These are phyloP conservation scores for Capronia americana DNA, from an alignment of 2,329 filamentous ascomycete genomes.

Conservation along the genomic window DNA sequence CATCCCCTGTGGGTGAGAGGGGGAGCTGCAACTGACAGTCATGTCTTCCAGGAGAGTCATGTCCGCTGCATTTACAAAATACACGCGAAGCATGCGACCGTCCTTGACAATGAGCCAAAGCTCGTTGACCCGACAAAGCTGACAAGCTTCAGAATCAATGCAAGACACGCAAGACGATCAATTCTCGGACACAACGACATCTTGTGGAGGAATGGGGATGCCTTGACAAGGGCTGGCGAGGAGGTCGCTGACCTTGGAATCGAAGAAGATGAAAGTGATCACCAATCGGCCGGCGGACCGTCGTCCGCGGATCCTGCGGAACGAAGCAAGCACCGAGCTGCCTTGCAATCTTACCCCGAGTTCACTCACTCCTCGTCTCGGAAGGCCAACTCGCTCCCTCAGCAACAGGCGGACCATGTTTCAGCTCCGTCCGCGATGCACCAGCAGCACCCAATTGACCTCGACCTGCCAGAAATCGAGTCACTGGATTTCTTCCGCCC, in stretches of 20 bases:
- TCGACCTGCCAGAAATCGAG: neutral
- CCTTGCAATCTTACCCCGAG: neutral
- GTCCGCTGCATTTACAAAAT: slow-evolving; percentile 24
- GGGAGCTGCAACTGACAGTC: neutral
- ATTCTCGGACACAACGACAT: slow-evolving; percentile 24
- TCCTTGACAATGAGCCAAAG: slow-evolving; percentile 24
- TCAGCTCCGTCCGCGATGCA: too few relatives aligned
- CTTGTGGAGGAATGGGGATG: slow-evolving; percentile 18
- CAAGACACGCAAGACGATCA: slow-evolving; percentile 17
- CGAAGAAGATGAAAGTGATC: slow-evolving; percentile 4
- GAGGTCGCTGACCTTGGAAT: slow-evolving; percentile 9
- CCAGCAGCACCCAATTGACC: neutral
- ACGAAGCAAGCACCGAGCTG: neutral
- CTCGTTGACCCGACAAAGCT: slow-evolving; percentile 10
- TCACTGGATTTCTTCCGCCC: slow-evolving; percentile 16
- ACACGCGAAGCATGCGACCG: slow-evolving; percentile 4
- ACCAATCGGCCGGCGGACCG: neutral
- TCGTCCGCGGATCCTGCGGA: neutral
- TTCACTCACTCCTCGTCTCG: neutral
- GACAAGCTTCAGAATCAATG: slow-evolving; percentile 14
- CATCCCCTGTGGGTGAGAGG: too few relatives aligned
- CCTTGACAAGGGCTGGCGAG: neutral
- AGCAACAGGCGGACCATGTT: neutral
- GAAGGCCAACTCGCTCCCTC: neutral
- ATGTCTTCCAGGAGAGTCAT: slow-evolving; percentile 16